A percentile compares a stretch with the other conserved stretches of the same genome.
Conservation (phyloP, 176 grass and related monocot species). For the Miscanthus lutarioriparius region DNA sequence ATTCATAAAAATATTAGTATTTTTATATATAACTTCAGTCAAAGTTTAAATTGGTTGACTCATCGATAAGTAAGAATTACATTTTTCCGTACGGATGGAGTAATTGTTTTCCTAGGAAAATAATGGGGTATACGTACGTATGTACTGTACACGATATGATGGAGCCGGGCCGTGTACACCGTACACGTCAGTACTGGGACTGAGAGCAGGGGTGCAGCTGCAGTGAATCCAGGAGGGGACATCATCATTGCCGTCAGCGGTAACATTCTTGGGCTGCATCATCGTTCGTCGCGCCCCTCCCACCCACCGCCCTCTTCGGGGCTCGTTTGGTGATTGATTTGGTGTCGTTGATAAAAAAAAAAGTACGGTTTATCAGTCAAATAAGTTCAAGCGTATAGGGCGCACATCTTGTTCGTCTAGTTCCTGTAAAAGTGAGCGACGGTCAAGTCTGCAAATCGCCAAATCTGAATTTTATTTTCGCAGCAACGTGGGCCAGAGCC, state of each 20-base stretch:
- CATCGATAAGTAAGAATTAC: too few species aligned
- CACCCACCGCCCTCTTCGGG: too few species aligned
- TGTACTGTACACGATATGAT: background rate
- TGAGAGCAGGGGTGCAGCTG: background rate
- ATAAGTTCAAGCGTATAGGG: too few species aligned
- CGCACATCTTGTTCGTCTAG: too few species aligned
- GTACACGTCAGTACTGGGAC: background rate
- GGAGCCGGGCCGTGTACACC: background rate
- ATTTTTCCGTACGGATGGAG: too few species aligned
- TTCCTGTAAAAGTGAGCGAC: background rate
- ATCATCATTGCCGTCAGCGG: background rate
- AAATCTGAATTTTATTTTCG: background rate
- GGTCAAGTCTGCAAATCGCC: background rate
- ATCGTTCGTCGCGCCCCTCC: background rate
- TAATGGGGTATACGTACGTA: background rate
- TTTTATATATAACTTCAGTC: too few species aligned
- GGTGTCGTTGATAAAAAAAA: too few species aligned
- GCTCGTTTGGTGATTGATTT: too few species aligned
- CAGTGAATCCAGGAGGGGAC: background rate
- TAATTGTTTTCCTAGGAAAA: too few species aligned
- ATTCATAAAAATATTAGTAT: too few species aligned
- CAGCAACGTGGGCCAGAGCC: background rate
- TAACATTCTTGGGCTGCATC: background rate
- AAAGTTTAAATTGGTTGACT: too few species aligned
- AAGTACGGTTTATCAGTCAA: too few species aligned